These are phyloP conservation scores for Arachnopeziza araneosa DNA, from an alignment of 2,329 filamentous ascomycete genomes.

Conservation along the genomic window DNA sequence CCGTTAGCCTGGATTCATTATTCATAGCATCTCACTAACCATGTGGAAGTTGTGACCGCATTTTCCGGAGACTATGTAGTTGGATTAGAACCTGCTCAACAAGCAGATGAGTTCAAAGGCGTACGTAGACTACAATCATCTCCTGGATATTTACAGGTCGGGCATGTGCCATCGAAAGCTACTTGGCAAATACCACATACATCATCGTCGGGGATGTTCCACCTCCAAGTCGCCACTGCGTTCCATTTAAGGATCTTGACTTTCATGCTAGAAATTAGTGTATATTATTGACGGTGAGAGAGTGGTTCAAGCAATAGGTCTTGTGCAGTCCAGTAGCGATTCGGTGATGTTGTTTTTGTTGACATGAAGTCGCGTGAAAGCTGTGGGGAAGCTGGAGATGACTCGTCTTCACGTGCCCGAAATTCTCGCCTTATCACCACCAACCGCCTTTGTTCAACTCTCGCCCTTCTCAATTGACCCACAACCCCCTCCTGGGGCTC, in stretches of 20 bases:
- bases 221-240: slow-evolving; percentile 92
- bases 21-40: slow-evolving; percentile 45
- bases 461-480: slow-evolving; percentile 4
- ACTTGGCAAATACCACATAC: slow-evolving; percentile 98
- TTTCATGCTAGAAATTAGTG: slow-evolving; percentile 60
- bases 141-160: slow-evolving; percentile 95
- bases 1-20: slow-evolving; percentile 1
- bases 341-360: neutral
- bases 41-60: slow-evolving; percentile 98
- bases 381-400: neutral
- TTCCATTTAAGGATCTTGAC: slow-evolving; percentile 92
- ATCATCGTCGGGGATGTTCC: slow-evolving; percentile 96
- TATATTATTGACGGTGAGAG: neutral
- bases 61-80: slow-evolving; percentile 75
- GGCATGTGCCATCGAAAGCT: slow-evolving; percentile 95
- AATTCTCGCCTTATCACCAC: slow-evolving; percentile 5
- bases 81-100: neutral
- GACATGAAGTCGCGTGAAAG: neutral
- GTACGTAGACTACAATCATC: slow-evolving; percentile 89
- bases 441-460: slow-evolving; percentile 7
- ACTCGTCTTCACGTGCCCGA: slow-evolving; percentile 13
- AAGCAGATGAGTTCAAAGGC: slow-evolving; percentile 28
- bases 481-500: slow-evolving; percentile 10
- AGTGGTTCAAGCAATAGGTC: neutral
- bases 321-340: neutral